Percentiles rank a stretch among this genome's conserved stretches.
Conservation (phyloP, 768 basidiomycete species). For the Podaxis pistillaris region DNA sequence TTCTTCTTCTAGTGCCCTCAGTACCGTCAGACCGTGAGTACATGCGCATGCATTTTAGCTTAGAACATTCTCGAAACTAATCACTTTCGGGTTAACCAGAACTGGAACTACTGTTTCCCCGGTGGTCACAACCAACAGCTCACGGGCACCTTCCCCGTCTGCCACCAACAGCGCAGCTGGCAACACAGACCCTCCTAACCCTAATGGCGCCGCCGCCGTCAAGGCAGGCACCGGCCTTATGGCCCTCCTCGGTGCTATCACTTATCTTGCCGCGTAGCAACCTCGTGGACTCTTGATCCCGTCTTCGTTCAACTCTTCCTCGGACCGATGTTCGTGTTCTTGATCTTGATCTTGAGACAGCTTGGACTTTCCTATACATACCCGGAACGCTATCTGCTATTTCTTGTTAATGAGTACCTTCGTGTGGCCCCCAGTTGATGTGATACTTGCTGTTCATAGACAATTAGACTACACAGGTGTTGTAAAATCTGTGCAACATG, state of each 20-base stretch:
- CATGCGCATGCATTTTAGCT: not conserved
- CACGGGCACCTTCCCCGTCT: conserved; percentile 12
- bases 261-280: conserved; percentile 14
- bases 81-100: conserved; percentile 1
- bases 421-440: not conserved
- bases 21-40: conserved; percentile 22
- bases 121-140: conserved; percentile 16
- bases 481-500: not conserved
- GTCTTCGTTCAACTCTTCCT: not conserved
- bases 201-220: conserved; percentile 23
- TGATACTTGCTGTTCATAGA: not conserved
- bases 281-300: not conserved
- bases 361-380: not conserved
- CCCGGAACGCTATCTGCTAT: not conserved
- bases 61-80: not conserved
- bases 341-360: not conserved
- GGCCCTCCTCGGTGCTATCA: conserved; percentile 24
- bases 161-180: conserved; percentile 20
- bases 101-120: conserved; percentile 12
- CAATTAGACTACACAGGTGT: not conserved
- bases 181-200: conserved; percentile 19
- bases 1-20: conserved; percentile 17
- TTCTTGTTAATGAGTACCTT: not conserved
- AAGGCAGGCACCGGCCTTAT: conserved; percentile 26
- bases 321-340: not conserved